These are phyloP conservation scores for Scytalidium lignicola DNA, from an alignment of 2,329 filamentous ascomycete species.

Conservation along the genomic window DNA sequence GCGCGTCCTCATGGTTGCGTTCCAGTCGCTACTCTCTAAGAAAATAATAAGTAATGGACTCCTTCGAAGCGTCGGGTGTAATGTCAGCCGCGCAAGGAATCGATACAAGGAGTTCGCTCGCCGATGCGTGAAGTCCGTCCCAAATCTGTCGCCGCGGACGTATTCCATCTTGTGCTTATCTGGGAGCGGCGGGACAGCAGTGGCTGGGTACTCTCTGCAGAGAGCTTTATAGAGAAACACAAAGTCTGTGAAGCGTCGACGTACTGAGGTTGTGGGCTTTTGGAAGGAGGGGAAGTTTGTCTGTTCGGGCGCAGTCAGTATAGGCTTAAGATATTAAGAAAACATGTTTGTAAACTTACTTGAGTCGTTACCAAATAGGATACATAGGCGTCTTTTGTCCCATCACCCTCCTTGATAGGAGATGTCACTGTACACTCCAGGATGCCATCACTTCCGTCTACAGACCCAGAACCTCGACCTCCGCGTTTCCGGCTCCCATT, in stretches of 20 bases:
- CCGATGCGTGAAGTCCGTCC: conserved; percentile 82
- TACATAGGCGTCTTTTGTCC: conserved; percentile 93
- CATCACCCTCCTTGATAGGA: conserved; percentile 91
- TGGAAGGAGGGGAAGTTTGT: conserved; percentile 94
- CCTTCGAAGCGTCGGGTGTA: conserved; percentile 84
- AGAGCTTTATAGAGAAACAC: conserved; percentile 93
- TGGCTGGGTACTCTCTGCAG: conserved; percentile 80
- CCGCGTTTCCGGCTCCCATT: conserved; percentile 15
- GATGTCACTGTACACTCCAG: conserved; percentile 79
- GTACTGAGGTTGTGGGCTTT: conserved; percentile 70
- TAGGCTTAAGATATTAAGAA: conserved; percentile 1
- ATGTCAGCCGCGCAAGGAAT: conserved; percentile 78
- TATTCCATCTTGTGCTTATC: conserved; percentile 99
- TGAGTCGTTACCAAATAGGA: conserved; percentile 92
- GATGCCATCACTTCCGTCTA: conserved; percentile 59
- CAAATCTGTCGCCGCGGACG: conserved; percentile 92
- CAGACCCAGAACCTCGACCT: conserved; percentile 39
- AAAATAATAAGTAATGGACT: conserved; percentile 81
- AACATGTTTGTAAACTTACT: conserved; percentile 43
- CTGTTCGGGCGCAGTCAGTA: conserved; percentile 39
- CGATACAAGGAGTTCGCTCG: conserved; percentile 87
- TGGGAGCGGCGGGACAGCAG: conserved; percentile 87
- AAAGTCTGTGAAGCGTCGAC: conserved; percentile 95
- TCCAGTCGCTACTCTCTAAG: conserved; percentile 92
- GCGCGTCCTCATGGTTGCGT: conserved; percentile 84